Conservation (phyloP, 257 asterid species). For the Forsythia viridissima region DNA sequence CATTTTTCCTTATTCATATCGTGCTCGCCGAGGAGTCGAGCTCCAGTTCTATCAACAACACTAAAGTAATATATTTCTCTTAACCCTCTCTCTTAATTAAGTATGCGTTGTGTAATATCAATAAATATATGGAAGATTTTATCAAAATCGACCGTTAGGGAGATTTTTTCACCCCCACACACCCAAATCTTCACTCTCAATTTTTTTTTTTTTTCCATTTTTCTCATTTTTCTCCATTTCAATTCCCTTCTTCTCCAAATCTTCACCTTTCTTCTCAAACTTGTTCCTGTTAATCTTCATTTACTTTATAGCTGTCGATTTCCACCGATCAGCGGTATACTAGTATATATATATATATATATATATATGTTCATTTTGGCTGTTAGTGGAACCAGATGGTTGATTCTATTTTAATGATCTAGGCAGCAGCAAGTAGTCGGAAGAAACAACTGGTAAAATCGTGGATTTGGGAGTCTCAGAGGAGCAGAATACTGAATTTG, state of each 20-base stretch:
- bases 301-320: no score
- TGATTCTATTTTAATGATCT: slow-evolving; percentile 25
- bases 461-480: slow-evolving; percentile 89
- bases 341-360: background rate
- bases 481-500: slow-evolving; percentile 71
- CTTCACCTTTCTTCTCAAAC: no score
- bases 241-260: no score
- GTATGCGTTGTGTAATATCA: background rate
- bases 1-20: slow-evolving; percentile 80
- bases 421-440: slow-evolving; percentile 68
- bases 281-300: no score
- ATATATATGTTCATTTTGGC: background rate
- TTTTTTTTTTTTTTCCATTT: no score
- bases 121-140: background rate
- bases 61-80: slow-evolving; percentile 46
- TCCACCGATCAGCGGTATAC: no score
- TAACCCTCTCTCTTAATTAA: slow-evolving; percentile 3
- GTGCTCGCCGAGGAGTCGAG: slow-evolving; percentile 67
- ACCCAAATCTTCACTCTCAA: no score
- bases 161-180: no score
- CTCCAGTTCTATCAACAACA: slow-evolving; percentile 34
- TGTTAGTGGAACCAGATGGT: background rate
- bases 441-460: slow-evolving; percentile 63
- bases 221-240: no score
- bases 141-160: background rate